These are phyloP conservation scores for Rhodosporidiobolus sp. DNA, from an alignment of 768 basidiomycete species.

Conservation along the genomic window DNA sequence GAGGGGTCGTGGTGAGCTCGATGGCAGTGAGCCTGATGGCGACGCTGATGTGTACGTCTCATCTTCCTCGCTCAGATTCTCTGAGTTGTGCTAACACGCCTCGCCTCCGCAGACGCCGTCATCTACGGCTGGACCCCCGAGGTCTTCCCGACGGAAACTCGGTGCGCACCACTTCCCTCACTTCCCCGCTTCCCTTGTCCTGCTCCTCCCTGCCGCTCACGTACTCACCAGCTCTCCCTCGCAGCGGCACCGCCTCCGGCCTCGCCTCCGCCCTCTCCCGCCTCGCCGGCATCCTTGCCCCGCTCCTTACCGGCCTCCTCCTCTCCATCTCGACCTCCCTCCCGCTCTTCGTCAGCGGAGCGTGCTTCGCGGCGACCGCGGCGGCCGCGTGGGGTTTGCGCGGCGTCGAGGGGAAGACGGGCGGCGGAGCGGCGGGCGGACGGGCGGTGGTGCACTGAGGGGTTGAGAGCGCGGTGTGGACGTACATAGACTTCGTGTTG, in stretches of 20 bases:
- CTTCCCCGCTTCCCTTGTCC: slow-evolving; percentile 43
- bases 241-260: slow-evolving; percentile 82
- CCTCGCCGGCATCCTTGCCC: slow-evolving; percentile 53
- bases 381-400: slow-evolving; percentile 27
- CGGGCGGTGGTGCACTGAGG: background rate
- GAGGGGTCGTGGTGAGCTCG: slow-evolving; percentile 62
- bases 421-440: background rate
- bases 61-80: slow-evolving; percentile 20
- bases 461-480: background rate
- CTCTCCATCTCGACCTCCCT: slow-evolving; percentile 29
- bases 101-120: slow-evolving; percentile 24
- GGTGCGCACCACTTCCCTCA: slow-evolving; percentile 27
- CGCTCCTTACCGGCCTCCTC: slow-evolving; percentile 42
- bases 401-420: slow-evolving; percentile 1
- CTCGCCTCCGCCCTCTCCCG: slow-evolving; percentile 80
- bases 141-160: slow-evolving; percentile 65
- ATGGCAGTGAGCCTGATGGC: slow-evolving; percentile 74
- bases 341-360: slow-evolving; percentile 36
- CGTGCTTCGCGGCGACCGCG: slow-evolving; percentile 38
- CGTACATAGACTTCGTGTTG: too few species aligned
- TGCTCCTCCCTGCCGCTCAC: background rate
- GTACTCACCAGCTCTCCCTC: slow-evolving; percentile 39
- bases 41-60: slow-evolving; percentile 55
- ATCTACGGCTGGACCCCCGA: slow-evolving; percentile 70
- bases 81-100: slow-evolving; percentile 17